These are phyloP conservation scores for Lipomyces yamanashiensis DNA, from an alignment of 805 yeast species.

Conservation along the genomic window DNA sequence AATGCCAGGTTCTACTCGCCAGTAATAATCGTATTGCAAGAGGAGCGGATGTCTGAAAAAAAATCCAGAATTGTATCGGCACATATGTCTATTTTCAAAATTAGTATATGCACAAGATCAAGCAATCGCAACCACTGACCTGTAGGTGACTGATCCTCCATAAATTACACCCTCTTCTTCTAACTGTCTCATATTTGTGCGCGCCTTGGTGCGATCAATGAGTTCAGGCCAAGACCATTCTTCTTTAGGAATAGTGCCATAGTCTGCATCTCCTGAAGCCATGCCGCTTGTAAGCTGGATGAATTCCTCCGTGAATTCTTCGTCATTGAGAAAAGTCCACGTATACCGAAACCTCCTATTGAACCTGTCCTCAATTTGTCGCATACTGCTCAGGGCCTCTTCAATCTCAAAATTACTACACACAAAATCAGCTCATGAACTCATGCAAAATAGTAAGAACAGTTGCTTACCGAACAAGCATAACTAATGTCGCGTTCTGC, in stretches of 20 bases:
- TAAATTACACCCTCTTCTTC: slow-evolving; percentile 58
- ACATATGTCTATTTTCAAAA: slow-evolving; percentile 74
- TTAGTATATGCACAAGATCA: slow-evolving; percentile 38
- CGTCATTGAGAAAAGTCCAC: slow-evolving; percentile 94
- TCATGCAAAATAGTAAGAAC: neutral
- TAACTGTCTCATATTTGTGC: slow-evolving; percentile 60
- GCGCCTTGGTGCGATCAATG: slow-evolving; percentile 74
- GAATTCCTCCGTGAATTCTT: slow-evolving; percentile 80
- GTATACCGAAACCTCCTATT: slow-evolving; percentile 81
- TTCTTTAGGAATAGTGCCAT: slow-evolving; percentile 73
- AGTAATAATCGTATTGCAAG: slow-evolving; percentile 82
- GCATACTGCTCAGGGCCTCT: slow-evolving; percentile 59
- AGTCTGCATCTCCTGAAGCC: slow-evolving; percentile 76
- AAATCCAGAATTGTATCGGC: slow-evolving; percentile 88
- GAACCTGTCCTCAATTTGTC: slow-evolving; percentile 81
- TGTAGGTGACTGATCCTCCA: slow-evolving; percentile 67
- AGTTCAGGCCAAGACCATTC: slow-evolving; percentile 89
- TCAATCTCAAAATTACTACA: slow-evolving; percentile 64
- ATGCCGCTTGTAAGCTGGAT: slow-evolving; percentile 66
- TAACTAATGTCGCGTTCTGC: slow-evolving; percentile 66
- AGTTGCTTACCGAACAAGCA: slow-evolving; percentile 54
- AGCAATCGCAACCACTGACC: slow-evolving; percentile 4
- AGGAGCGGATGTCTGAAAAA: slow-evolving; percentile 78
- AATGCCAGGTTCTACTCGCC: slow-evolving; percentile 93
- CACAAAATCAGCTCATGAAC: neutral